Evolutionary conservation across 140 eudicot species (phyloP).

Genomic region (Anethum foeniculum): DNA sequence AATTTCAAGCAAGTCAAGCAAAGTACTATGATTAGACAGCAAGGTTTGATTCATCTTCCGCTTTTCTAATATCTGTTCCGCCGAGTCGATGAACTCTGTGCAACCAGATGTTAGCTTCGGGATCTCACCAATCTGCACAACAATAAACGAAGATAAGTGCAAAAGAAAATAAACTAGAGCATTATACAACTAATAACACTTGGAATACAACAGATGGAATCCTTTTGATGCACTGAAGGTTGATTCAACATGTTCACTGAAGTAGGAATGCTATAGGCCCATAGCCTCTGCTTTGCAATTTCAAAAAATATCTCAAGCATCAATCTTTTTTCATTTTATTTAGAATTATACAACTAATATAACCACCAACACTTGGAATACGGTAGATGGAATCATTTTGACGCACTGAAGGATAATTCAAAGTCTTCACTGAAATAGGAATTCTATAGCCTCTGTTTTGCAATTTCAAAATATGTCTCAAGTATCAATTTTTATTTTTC

Average conservation of each 20-base stretch:
- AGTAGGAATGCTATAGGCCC: neutral
- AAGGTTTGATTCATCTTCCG: conserved; percentile 92
- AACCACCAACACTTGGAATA: neutral
- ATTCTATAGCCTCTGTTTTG: neutral
- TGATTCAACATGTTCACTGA: neutral
- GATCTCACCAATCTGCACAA: conserved; percentile 77
- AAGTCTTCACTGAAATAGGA: neutral
- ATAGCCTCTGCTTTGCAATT: neutral
- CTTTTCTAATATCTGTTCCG: conserved; percentile 77
- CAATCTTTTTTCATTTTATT: no score
- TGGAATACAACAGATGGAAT: neutral
- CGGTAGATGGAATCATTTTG: neutral
- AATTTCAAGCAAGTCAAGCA: conserved; percentile 99
- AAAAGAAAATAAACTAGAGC: neutral
- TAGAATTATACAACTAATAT: neutral
- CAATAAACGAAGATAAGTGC: conserved; percentile 10
- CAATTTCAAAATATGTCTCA: neutral
- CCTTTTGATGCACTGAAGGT: neutral
- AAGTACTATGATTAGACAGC: conserved; percentile 87
- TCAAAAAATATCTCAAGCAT: neutral
- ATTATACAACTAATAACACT: neutral
- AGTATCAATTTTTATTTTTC: neutral
- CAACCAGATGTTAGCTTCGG: conserved; percentile 94
- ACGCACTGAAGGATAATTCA: neutral
- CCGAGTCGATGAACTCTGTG: conserved; percentile 82